Base-by-base conservation (phyloP, 441 rosid species). In the Metrosideros polymorpha region DNA sequence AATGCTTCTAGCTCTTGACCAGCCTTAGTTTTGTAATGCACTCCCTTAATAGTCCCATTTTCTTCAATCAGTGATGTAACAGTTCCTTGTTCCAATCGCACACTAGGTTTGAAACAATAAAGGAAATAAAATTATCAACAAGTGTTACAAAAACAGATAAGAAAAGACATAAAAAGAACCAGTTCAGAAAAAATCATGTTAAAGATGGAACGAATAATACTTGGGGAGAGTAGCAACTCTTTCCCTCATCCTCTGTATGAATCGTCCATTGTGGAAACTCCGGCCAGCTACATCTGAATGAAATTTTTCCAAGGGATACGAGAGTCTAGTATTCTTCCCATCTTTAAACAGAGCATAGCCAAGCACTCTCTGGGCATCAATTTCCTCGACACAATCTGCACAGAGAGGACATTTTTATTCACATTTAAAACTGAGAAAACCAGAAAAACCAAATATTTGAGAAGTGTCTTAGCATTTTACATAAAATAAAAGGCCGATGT, bases 201-300 rank as follows among this genome's bases (percentile, higher is more conserved):
- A 39, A 22, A 82, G 15, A 43, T 25, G 77, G 30, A 51, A 84
- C n/a, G 43, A 79, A 63, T 30, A 22, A 35, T 91, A 93, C 97
- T 92, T 93, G 50, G 95, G 91, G 86, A 93, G 94, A 52, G 89
- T 85, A 86, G 95, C 90, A 88, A 94, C 97, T 88, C 93, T 96
- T 88, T 93, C 92, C 90, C 98, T 90, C 97, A 96, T 93, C 87
- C 95, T 90, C 89, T 92, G 97, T 12, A 96, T 92, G 88, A 95
- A 96, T 77, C 98, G 95, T 6, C 98, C 97, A 87, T 96, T 94
- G 77, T 95, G 95, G 88, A 96, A 94, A 91, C 98, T 93, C 84
- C 94, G 89, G n/a, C 97, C 98, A 2, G 96, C 86, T 59, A 95
- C 92, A 90, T 94, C 98, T 19, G 94, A 71, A 63, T 90, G 90